These are phyloP conservation scores for Yarrowia osloensis DNA, from an alignment of 805 yeast species.

Conservation along the genomic window DNA sequence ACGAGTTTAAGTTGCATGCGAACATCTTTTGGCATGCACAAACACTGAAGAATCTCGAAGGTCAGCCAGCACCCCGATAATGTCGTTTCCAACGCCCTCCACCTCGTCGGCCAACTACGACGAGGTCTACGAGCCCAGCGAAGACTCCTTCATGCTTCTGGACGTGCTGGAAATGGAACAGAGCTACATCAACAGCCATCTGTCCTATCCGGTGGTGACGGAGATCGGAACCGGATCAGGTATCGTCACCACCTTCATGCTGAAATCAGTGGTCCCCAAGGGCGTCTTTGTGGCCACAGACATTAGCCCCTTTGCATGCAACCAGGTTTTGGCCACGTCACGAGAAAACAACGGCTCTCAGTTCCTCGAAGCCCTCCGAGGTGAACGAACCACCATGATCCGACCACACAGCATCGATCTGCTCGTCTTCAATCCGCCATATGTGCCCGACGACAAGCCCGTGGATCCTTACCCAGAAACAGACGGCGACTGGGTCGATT, in stretches of 20 bases:
- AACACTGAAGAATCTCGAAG: not conserved
- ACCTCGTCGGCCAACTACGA: constrained; percentile 57
- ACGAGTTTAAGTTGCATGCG: constrained; percentile 15
- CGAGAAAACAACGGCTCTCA: constrained; percentile 37
- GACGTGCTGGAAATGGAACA: constrained; percentile 73
- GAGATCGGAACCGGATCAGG: constrained; percentile 96
- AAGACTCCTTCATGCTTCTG: constrained; percentile 81
- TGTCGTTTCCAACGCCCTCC: constrained; percentile 56
- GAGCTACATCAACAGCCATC: constrained; percentile 31
- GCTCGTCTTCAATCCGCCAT: constrained; percentile 91
- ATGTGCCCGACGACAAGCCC: constrained; percentile 75
- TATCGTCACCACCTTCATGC: constrained; percentile 75
- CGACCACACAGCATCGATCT: constrained; percentile 58
- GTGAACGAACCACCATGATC: constrained; percentile 58
- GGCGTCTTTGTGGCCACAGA: constrained; percentile 71
- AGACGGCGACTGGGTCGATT: constrained; percentile 74
- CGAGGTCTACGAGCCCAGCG: constrained; percentile 92
- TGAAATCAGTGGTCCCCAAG: constrained; percentile 55
- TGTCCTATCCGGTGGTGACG: constrained; percentile 57
- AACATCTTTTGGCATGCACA: not conserved
- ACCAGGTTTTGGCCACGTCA: constrained; percentile 52
- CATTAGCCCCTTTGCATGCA: constrained; percentile 75
- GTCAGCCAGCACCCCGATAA: not conserved
- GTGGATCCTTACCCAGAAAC: constrained; percentile 61
- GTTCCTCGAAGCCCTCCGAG: constrained; percentile 54